Base-by-base conservation (phyloP, 441 rosid genomes). In the Corymbia calophylla region DNA sequence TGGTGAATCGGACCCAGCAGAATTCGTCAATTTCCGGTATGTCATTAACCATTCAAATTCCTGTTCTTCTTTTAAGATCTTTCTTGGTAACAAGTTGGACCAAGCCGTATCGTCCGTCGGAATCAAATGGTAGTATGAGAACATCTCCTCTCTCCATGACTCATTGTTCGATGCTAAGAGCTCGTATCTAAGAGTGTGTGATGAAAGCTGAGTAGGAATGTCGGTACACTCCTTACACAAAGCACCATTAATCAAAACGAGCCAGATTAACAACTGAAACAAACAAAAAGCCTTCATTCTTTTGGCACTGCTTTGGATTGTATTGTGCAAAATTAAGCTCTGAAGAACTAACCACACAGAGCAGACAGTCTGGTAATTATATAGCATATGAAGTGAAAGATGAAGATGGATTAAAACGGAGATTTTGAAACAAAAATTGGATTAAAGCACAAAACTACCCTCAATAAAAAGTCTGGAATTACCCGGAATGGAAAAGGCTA, bases 91-190 rank as follows among this genome's bases (percentile, higher is more conserved):
- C 94, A 98, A 91, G 93, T 89, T 92, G 86, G 94, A 90, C 99
- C 99, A 96, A 90, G 97, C 96, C 0, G 96, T 88, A 14, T 98
- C 99, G 91, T 98, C 99, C 4, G 98, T 95, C 21, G 96, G 99
- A 62, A 88, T 95, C 92, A 98, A 91, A 92, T 97, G 99, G 92
- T 97, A 94, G 90, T 96, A 96, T n/a, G 94, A 93, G 92, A 95
- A 94, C 93, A 95, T 81, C 93, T 97, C 97, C 73, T 93, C 77
- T 88, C 93, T 95, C 93, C 94, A 94, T 5, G 99, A 90, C 29
- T 94, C 95, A 77, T 96, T 97, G 31, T 92, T 91, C 39, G 99
- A 98, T 39, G 93, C 90, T 15, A 95, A 91, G 64, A 96, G 95
- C 73, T 93, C 96, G 73, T 92, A 91, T 29, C 99, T 95, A 89